Base-by-base conservation (phyloP, 176 grass and related monocot species). In the Musa schizocarpa region DNA sequence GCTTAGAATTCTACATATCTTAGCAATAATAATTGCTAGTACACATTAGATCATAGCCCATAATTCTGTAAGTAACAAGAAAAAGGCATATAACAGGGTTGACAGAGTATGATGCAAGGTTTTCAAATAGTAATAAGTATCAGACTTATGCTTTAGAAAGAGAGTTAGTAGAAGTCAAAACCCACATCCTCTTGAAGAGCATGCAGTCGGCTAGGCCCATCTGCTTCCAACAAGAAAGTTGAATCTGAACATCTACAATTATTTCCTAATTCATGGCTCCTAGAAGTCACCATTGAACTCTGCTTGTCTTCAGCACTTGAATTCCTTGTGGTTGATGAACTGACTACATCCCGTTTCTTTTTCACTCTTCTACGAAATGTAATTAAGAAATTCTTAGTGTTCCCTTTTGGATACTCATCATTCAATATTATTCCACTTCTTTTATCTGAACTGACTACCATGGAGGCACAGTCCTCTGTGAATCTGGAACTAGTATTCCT, bases 361-460 rank as follows among this genome's bases (percentile, higher is more conserved):
- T 52, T 77, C 11, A 50, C 48, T 65, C 75, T 77, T 65, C 75
- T 64, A 65, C 20, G 61, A 77, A 77, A 77, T 10, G 75, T 77
- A 65, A 77, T 77, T 49, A 77, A 63, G 61, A 49, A 49, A 65
- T 43, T 65, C 2, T 49, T 53, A n/a, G 29, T 13, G 25, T 65
- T 77, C 11, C 52, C 59, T 77, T 65, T 77, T 52, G 29, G 61
- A 53, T 10, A 9, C 20, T 65, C 12, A 25, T 77, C 75, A 25
- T 77, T 65, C 27, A 11, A 11, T 34, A 65, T 24, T 53, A 66
- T 13, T 16, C 19, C 50, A 22, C 13, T 9, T 9, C 20, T 65
- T 65, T 16, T 51, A 64, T 76, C 61, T 26, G 75, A 65, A 24
- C n/a, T 27, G 9, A 7, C 48, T 25, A 65, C 21, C 19, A 52